Percentiles rank a stretch among this genome's conserved stretches.
phyloP scores from a whole-genome alignment of 768 basidiomycete species.

The Naganishia vaughanmartiniae region DNA sequence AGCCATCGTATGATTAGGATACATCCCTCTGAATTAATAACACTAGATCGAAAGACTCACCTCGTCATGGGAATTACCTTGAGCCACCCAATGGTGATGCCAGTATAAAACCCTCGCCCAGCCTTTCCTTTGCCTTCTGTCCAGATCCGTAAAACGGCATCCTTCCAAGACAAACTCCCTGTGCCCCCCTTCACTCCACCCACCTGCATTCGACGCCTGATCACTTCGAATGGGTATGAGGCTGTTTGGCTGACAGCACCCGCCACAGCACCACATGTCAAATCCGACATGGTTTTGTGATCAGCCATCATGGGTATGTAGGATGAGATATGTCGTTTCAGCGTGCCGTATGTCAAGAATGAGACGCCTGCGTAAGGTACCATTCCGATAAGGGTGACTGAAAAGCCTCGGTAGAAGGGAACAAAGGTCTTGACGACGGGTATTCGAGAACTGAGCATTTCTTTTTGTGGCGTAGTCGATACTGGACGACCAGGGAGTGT shows the following conservation, averaged over 20 bases:
- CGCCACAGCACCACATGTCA: slow-evolving; percentile 77
- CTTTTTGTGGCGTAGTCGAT: slow-evolving; percentile 39
- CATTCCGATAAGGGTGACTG: slow-evolving; percentile 85
- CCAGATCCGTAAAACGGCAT: slow-evolving; percentile 60
- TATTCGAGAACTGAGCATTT: slow-evolving; percentile 28
- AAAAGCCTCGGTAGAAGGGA: slow-evolving; percentile 91
- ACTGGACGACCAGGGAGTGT: not conserved
- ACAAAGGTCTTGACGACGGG: slow-evolving; percentile 55
- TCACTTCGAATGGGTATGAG: slow-evolving; percentile 91
- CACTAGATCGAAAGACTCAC: slow-evolving; percentile 37
- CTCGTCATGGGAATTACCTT: slow-evolving; percentile 92
- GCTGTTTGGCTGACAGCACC: slow-evolving; percentile 82
- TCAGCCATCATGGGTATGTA: slow-evolving; percentile 40
- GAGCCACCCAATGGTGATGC: slow-evolving; percentile 83
- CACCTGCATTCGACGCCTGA: slow-evolving; percentile 90
- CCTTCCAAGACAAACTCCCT: slow-evolving; percentile 66
- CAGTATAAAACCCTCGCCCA: slow-evolving; percentile 85
- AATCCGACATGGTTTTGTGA: slow-evolving; percentile 62
- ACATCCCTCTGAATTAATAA: not conserved
- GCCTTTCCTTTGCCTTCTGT: slow-evolving; percentile 68
- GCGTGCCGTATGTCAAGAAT: slow-evolving; percentile 82
- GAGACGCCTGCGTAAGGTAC: slow-evolving; percentile 93
- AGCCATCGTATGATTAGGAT: not conserved
- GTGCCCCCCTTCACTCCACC: slow-evolving; percentile 68
- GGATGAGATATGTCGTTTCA: slow-evolving; percentile 57